Evolutionary conservation across 1,284 basidiomycete genomes (phyloP).

Genomic region (Meripilus lineatus): DNA sequence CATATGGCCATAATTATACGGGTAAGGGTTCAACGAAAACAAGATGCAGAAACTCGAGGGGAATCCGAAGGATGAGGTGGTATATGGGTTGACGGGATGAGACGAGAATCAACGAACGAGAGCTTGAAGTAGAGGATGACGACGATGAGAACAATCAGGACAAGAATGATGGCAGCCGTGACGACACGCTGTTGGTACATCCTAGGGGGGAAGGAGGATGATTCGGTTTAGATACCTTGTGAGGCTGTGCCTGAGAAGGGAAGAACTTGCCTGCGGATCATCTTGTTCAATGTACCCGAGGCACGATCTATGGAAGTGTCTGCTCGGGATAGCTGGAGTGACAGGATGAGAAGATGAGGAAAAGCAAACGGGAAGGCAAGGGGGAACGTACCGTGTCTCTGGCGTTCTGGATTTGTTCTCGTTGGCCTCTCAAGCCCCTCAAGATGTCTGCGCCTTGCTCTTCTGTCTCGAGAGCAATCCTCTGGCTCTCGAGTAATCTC

Average conservation of each 20-base stretch:
- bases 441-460: conserved; percentile 93
- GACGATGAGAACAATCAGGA: conserved; percentile 65
- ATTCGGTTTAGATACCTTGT: conserved; percentile 36
- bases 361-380: conserved; percentile 8
- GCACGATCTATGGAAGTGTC: conserved; percentile 71
- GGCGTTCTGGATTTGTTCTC: conserved; percentile 95
- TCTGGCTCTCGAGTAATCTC: conserved; percentile 85
- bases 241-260: conserved; percentile 1
- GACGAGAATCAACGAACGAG: no score
- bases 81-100: no score
- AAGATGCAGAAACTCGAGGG: no score
- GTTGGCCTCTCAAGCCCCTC: conserved; percentile 78
- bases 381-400: conserved; percentile 70
- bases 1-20: no score
- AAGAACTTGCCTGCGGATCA: conserved; percentile 63
- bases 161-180: conserved; percentile 62
- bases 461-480: conserved; percentile 95
- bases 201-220: conserved; percentile 33
- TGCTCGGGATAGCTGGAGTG: conserved; percentile 56
- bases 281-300: conserved; percentile 68
- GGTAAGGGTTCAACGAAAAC: no score
- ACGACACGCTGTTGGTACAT: conserved; percentile 80
- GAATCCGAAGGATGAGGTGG: no score
- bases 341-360: not conserved
- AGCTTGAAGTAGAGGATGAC: conserved; percentile 74